phyloP scores from a whole-genome alignment of 768 basidiomycete species.

The Crucibulum laeve region DNA sequence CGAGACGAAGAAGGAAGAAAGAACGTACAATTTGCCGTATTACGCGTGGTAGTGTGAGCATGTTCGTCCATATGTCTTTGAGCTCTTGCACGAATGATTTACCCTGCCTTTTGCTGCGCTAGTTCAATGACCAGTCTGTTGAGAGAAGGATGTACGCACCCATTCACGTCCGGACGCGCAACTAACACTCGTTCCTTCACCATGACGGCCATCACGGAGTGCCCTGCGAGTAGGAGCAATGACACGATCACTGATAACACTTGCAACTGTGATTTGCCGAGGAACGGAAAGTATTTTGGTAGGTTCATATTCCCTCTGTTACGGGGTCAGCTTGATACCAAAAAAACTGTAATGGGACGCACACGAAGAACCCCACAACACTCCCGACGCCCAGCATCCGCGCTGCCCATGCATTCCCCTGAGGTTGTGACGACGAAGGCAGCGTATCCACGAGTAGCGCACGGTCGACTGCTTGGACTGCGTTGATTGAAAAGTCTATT shows the following conservation, averaged over 20 bases:
- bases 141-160: constrained; percentile 9
- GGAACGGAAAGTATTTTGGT: constrained; percentile 59
- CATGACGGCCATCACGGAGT: constrained; percentile 52
- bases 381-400: constrained; percentile 88
- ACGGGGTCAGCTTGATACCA: background rate
- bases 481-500: constrained; percentile 58
- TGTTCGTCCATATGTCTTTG: constrained; percentile 66
- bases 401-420: constrained; percentile 93
- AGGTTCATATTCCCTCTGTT: constrained; percentile 71
- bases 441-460: constrained; percentile 86
- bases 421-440: constrained; percentile 68
- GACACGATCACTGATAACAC: constrained; percentile 76
- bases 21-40: constrained; percentile 77
- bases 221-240: constrained; percentile 59
- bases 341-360: constrained; percentile 21
- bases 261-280: constrained; percentile 78
- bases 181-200: constrained; percentile 78
- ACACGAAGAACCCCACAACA: constrained; percentile 87
- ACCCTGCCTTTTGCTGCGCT: constrained; percentile 18
- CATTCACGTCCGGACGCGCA: constrained; percentile 8
- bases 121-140: background rate
- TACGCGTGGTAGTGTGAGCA: constrained; percentile 61
- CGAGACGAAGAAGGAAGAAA: background rate
- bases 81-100: constrained; percentile 40
- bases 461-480: constrained; percentile 85